Conservation (phyloP, 2,329 filamentous ascomycete genomes). For the Monosporascus ibericus region DNA sequence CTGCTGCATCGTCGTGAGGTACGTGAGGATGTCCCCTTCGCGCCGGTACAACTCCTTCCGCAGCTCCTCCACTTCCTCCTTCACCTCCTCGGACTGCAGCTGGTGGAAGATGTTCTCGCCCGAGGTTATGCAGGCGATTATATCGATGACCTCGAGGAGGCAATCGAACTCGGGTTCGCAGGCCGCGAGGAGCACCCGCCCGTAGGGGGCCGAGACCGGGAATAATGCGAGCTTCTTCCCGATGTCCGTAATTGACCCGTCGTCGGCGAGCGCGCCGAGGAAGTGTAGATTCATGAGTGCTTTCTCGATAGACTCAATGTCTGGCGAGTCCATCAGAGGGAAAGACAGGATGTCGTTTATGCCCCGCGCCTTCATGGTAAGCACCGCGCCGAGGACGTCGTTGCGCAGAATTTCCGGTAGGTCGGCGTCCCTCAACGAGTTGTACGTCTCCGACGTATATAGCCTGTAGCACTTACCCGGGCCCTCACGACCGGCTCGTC, state of each 20-base stretch:
- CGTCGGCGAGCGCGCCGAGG: constrained; percentile 67
- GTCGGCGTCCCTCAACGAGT: constrained; percentile 64
- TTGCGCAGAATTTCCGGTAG: constrained; percentile 86
- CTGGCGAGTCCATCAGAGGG: constrained; percentile 77
- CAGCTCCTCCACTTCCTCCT: constrained; percentile 45
- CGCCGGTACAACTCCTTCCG: constrained; percentile 54
- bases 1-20: constrained; percentile 56
- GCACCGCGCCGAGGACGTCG: constrained; percentile 76
- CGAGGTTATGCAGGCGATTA: constrained; percentile 60
- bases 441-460: constrained; percentile 76
- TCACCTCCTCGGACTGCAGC: constrained; percentile 50
- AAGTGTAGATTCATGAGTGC: constrained; percentile 75
- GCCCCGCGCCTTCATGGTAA: constrained; percentile 91
- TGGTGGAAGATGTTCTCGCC: constrained; percentile 59
- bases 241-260: constrained; percentile 65
- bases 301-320: constrained; percentile 71
- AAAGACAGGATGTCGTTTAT: constrained; percentile 77
- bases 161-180: constrained; percentile 65
- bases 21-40: constrained; percentile 60
- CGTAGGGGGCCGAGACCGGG: constrained; percentile 75
- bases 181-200: constrained; percentile 76
- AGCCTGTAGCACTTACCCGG: constrained; percentile 85
- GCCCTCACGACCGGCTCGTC: constrained; percentile 87
- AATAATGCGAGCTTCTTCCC: constrained; percentile 76
- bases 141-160: constrained; percentile 77